phyloP scores from a whole-genome alignment of 257 asterid genomes.

The Solanum piurae region DNA sequence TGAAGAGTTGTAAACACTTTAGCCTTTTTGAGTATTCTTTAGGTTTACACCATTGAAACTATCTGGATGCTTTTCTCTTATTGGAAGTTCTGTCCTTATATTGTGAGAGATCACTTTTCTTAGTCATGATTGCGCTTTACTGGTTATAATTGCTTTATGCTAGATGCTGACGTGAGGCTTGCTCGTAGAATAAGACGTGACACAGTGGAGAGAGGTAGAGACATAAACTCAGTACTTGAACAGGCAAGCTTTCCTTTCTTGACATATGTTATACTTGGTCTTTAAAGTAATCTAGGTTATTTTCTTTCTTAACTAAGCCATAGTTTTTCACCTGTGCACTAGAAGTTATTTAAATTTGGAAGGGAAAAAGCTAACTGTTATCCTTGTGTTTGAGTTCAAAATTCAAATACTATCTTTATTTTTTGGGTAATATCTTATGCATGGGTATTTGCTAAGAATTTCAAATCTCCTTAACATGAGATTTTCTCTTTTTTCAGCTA shows the following conservation, averaged over 20 bases:
- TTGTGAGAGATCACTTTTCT: background rate
- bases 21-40: background rate
- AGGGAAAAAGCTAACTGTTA: background rate
- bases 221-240: constrained; percentile 85
- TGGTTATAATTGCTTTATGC: constrained; percentile 6
- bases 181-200: constrained; percentile 99
- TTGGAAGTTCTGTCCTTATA: background rate
- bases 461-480: background rate
- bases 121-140: background rate
- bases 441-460: background rate
- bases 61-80: background rate
- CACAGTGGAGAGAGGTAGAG: constrained; percentile 95
- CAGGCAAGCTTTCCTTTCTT: constrained; percentile 49
- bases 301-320: background rate
- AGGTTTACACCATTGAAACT: background rate
- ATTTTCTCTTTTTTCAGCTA: background rate
- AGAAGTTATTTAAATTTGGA: background rate
- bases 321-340: background rate
- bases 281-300: background rate
- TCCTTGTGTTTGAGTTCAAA: background rate
- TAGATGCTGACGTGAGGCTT: constrained; percentile 96
- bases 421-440: background rate
- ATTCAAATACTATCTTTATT: background rate
- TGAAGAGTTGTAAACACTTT: background rate
- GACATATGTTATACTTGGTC: background rate